Percentiles rank a stretch among this genome's conserved stretches.
Conservation (phyloP, 2,329 filamentous ascomycete genomes). For the Nothophaeocryptopus gaeumannii region DNA sequence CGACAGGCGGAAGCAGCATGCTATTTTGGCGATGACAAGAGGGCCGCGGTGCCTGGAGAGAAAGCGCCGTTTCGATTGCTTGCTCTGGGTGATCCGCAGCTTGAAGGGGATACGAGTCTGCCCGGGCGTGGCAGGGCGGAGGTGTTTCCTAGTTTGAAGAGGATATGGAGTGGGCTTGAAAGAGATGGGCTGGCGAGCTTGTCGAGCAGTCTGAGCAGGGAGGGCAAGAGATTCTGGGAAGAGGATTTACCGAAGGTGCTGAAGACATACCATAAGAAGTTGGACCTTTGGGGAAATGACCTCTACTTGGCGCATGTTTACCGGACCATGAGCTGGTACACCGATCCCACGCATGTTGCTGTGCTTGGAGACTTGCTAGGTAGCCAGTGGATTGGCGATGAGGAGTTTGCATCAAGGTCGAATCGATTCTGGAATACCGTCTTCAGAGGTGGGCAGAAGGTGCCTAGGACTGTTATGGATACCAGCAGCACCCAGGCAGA, state of each 20-base stretch:
- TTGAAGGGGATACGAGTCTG: conserved; percentile 87
- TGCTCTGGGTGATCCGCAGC: conserved; percentile 84
- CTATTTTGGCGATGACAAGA: conserved; percentile 13
- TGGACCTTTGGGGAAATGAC: conserved; percentile 93
- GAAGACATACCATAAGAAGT: conserved; percentile 67
- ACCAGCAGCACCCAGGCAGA: conserved; percentile 34
- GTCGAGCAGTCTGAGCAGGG: conserved; percentile 14
- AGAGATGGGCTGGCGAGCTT: conserved; percentile 5
- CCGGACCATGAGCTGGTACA: conserved; percentile 78
- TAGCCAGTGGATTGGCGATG: conserved; percentile 88
- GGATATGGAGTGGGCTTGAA: conserved; percentile 17
- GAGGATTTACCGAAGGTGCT: conserved; percentile 67
- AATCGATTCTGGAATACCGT: conserved; percentile 30
- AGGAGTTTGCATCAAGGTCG: conserved; percentile 74
- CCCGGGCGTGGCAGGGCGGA: conserved; percentile 50
- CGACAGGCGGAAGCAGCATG: conserved; percentile 16
- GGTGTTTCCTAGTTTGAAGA: conserved; percentile 40
- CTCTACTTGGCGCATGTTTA: conserved; percentile 93
- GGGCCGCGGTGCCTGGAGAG: conserved; percentile 22
- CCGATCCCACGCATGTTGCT: conserved; percentile 77
- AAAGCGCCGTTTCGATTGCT: conserved; percentile 79
- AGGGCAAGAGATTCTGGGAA: conserved; percentile 24
- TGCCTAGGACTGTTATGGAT: conserved; percentile 32
- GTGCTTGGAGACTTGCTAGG: conserved; percentile 90
- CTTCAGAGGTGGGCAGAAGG: conserved; percentile 27